Conservation (phyloP, 2,329 filamentous ascomycete genomes). For the Fusarium sp. region DNA sequence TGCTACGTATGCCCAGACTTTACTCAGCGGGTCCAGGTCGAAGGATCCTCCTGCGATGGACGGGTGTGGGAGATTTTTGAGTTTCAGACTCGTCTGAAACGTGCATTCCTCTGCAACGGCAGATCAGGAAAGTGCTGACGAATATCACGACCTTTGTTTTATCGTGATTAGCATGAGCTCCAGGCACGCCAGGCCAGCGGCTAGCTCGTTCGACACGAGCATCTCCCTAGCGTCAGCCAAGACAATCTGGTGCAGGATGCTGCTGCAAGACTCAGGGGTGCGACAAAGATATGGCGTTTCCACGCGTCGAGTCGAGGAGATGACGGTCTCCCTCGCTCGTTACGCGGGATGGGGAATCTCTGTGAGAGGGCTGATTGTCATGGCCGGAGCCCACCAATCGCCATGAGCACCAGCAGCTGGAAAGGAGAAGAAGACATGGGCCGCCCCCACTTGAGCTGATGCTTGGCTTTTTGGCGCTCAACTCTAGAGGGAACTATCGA, state of each 20-base stretch:
- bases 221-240: not conserved
- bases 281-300: conserved; percentile 3
- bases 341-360: not conserved
- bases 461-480: conserved; percentile 14
- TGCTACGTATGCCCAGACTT: not conserved
- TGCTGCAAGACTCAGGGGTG: conserved; percentile 32
- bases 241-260: not conserved
- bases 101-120: conserved; percentile 8
- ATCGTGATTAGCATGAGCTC: conserved; percentile 13
- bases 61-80: conserved; percentile 2
- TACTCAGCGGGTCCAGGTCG: not conserved
- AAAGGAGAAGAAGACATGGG: conserved; percentile 13
- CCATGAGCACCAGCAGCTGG: not conserved
- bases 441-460: conserved; percentile 6
- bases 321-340: not conserved
- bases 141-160: conserved; percentile 19
- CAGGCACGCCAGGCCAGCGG: conserved; percentile 7
- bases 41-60: not conserved
- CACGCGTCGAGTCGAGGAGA: conserved; percentile 3
- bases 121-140: conserved; percentile 15
- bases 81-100: conserved; percentile 38
- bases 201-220: not conserved
- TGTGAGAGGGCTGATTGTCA: not conserved
- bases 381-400: not conserved
- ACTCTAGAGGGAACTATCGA: conserved; percentile 29